A percentile compares a stretch with the other conserved stretches of the same genome.
These are phyloP conservation scores for Calonectria naviculata DNA, from an alignment of 2,329 filamentous ascomycete genomes.

Conservation along the genomic window DNA sequence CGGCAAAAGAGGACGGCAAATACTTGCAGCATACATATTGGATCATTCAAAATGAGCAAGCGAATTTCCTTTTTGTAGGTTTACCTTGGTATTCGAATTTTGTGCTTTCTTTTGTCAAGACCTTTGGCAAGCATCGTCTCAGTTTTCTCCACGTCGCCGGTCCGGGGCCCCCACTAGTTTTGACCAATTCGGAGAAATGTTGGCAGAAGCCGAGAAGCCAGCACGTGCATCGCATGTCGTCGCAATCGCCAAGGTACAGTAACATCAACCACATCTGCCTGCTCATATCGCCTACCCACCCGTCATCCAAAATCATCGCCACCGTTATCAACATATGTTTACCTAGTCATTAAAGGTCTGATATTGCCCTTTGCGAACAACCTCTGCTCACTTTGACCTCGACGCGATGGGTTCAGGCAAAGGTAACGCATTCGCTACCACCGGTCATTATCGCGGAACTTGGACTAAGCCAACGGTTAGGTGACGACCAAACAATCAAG, in stretches of 20 bases:
- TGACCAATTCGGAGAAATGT: constrained; percentile 31
- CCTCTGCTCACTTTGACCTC: neutral
- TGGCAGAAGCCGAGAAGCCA: constrained; percentile 27
- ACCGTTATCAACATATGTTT: neutral
- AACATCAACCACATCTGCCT: constrained; percentile 29
- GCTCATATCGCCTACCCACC: constrained; percentile 28
- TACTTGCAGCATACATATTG: neutral
- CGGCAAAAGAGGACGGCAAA: neutral
- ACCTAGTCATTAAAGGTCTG: neutral
- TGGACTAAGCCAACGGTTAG: constrained; percentile 43
- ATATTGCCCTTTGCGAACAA: neutral
- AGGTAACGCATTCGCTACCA: constrained; percentile 39
- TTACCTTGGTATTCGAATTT: neutral
- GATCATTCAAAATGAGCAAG: neutral
- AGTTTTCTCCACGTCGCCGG: neutral
- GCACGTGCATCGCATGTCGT: constrained; percentile 37
- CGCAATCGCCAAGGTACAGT: constrained; percentile 30
- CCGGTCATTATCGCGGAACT: constrained; percentile 15
- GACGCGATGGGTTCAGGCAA: constrained; percentile 41
- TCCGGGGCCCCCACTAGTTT: neutral
- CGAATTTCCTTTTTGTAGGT: neutral
- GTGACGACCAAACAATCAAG: constrained; percentile 71
- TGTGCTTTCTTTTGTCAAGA: neutral
- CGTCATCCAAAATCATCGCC: constrained; percentile 18
- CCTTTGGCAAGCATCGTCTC: neutral